A percentile compares a stretch with the other conserved stretches of the same genome.
Evolutionary conservation across 2,329 filamentous ascomycete genomes (phyloP).

Genomic region (Nemania diffusa): DNA sequence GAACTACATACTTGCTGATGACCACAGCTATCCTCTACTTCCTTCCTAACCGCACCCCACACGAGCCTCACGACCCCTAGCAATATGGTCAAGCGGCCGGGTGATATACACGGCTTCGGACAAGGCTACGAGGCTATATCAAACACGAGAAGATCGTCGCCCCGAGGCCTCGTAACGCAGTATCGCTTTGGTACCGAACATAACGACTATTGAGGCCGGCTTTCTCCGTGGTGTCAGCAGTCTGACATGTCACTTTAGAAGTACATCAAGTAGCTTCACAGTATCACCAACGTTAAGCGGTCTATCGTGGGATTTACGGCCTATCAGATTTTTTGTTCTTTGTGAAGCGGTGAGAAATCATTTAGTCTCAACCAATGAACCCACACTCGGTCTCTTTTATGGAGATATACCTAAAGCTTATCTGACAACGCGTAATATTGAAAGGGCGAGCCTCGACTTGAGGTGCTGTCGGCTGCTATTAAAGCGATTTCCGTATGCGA

Average conservation of each 20-base stretch:
- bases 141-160: constrained; percentile 32
- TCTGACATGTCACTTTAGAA: neutral
- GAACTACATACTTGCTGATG: constrained; percentile 5
- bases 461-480: neutral
- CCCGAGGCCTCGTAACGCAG: neutral
- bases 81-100: neutral
- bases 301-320: neutral
- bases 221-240: constrained; percentile 6
- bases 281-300: constrained; percentile 1
- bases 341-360: neutral
- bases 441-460: neutral
- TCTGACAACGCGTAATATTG: neutral
- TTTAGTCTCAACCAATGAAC: neutral
- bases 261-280: neutral
- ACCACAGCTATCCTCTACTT: constrained; percentile 2
- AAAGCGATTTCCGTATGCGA: neutral
- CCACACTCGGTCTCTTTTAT: neutral
- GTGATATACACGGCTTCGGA: constrained; percentile 12
- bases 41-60: constrained; percentile 10
- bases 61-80: neutral
- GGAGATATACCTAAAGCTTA: neutral
- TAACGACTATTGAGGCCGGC: neutral
- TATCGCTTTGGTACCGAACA: neutral
- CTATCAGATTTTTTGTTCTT: neutral
- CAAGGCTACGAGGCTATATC: constrained; percentile 17